These are phyloP conservation scores for Arthrocladium fulminans DNA, from an alignment of 2,329 filamentous ascomycete genomes.

Conservation along the genomic window DNA sequence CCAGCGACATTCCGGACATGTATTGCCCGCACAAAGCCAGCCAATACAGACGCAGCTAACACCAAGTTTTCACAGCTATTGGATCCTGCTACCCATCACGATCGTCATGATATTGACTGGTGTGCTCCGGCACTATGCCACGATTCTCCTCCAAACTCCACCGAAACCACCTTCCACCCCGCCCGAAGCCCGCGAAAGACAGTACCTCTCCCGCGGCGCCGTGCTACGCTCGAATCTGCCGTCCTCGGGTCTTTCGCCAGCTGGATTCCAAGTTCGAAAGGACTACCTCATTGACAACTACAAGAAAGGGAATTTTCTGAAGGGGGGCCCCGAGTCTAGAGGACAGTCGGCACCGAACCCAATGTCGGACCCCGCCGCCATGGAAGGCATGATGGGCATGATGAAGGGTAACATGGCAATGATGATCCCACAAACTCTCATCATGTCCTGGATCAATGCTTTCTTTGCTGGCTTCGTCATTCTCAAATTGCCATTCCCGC, in stretches of 20 bases:
- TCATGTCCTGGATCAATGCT: slow-evolving; percentile 99
- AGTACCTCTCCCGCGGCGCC: slow-evolving; percentile 72
- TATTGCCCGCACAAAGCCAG: background rate
- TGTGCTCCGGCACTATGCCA: slow-evolving; percentile 90
- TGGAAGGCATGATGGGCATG: slow-evolving; percentile 99
- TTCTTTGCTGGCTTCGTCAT: slow-evolving; percentile 99
- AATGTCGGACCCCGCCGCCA: slow-evolving; percentile 86
- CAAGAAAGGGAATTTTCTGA: slow-evolving; percentile 79
- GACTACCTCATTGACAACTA: slow-evolving; percentile 71
- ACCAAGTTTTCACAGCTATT: slow-evolving; percentile 58
- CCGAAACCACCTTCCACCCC: slow-evolving; percentile 68
- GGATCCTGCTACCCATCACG: slow-evolving; percentile 96
- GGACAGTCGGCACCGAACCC: slow-evolving; percentile 87
- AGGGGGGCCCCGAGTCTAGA: slow-evolving; percentile 67
- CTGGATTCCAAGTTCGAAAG: slow-evolving; percentile 71
- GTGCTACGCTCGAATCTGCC: slow-evolving; percentile 69
- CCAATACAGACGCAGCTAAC: slow-evolving; percentile 10
- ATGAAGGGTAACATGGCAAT: slow-evolving; percentile 99
- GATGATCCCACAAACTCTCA: slow-evolving; percentile 97
- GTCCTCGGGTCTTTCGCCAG: slow-evolving; percentile 66
- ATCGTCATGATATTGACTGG: slow-evolving; percentile 97
- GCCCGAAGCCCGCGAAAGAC: slow-evolving; percentile 62
- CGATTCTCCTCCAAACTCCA: slow-evolving; percentile 73
- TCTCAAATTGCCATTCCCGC: slow-evolving; percentile 93
- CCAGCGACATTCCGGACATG: background rate